These are phyloP conservation scores for Triticum monococcum DNA, from an alignment of 176 grass and related monocot genomes.

Conservation along the genomic window DNA sequence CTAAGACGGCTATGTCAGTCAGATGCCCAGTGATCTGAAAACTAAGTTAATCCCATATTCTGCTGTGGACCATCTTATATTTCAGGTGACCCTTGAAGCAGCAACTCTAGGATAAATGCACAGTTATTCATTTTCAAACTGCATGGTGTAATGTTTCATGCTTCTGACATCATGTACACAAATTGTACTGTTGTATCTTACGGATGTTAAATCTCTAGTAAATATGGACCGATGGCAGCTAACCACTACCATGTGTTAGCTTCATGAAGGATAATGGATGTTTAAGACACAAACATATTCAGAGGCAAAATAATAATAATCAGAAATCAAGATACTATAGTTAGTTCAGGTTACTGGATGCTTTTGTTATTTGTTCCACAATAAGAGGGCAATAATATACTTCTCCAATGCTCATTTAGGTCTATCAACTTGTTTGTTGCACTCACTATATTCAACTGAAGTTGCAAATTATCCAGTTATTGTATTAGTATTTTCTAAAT, in stretches of 20 bases:
- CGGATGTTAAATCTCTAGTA: background rate
- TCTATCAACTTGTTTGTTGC: conserved; percentile 2
- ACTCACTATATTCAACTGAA: background rate
- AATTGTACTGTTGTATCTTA: background rate
- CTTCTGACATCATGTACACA: conserved; percentile 10
- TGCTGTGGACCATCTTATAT: background rate
- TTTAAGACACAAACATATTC: background rate
- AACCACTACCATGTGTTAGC: background rate
- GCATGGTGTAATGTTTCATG: background rate
- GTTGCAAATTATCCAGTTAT: background rate
- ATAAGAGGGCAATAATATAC: background rate
- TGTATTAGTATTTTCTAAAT: background rate
- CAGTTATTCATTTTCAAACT: background rate
- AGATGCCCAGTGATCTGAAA: background rate
- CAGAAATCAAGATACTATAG: background rate
- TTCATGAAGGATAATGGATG: conserved; percentile 4
- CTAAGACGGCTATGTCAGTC: background rate
- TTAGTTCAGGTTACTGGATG: conserved; percentile 6
- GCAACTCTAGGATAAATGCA: background rate
- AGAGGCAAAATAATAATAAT: too few relatives aligned
- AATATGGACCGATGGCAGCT: background rate
- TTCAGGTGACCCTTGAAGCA: background rate
- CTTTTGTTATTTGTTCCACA: background rate
- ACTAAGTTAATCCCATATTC: background rate
- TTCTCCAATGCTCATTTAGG: conserved; percentile 1